A percentile compares a stretch with the other conserved stretches of the same genome.
Conservation (phyloP, 805 yeast species). For the Metschnikowia dekortorum region DNA sequence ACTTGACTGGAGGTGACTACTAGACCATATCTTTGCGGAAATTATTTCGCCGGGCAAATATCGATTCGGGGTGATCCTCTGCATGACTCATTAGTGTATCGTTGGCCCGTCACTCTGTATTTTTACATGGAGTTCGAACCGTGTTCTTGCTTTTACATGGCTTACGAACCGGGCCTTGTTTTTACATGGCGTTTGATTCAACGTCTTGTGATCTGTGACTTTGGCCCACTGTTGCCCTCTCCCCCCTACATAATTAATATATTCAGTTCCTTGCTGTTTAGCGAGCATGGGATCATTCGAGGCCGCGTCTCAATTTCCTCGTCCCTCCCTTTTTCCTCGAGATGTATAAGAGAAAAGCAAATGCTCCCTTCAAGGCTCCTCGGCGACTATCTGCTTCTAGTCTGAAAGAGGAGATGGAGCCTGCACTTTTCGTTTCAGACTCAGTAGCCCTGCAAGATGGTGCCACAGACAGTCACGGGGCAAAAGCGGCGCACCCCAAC, state of each 20-base stretch:
- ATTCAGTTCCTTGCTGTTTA: neutral
- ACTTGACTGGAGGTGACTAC: conserved; percentile 28
- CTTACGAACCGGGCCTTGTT: too few species aligned
- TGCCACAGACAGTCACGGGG: neutral
- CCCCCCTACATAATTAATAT: neutral
- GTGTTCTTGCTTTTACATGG: too few species aligned
- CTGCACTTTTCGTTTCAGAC: conserved; percentile 4
- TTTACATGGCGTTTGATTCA: too few species aligned
- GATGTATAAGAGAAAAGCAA: conserved; percentile 21
- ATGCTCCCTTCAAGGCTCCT: conserved; percentile 55
- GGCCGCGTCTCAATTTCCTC: conserved; percentile 1
- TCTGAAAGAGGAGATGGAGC: neutral
- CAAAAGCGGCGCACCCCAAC: neutral
- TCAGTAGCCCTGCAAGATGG: neutral
- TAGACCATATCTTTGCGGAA: neutral
- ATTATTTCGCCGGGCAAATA: neutral
- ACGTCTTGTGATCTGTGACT: too few species aligned
- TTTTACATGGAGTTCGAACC: neutral
- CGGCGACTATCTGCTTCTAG: conserved; percentile 16
- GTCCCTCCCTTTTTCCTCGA: neutral
- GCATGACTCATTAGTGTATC: neutral
- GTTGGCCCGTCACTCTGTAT: neutral
- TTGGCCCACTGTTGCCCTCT: neutral
- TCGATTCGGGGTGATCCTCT: neutral
- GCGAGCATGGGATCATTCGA: neutral